phyloP scores from a whole-genome alignment of 306 rosid species.

The Prunus mira region DNA sequence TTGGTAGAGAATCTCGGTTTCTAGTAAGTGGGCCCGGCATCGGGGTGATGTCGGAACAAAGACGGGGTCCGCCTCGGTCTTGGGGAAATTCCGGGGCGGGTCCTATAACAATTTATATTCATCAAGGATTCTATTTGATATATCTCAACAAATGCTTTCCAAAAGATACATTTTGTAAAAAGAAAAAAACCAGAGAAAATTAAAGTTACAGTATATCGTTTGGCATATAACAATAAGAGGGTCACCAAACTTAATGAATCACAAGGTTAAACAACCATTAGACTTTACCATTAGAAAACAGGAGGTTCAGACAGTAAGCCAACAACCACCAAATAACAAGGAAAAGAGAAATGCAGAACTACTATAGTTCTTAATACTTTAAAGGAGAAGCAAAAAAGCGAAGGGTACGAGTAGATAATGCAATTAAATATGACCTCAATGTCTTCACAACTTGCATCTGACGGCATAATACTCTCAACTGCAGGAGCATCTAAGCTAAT shows the following conservation, averaged over 20 bases:
- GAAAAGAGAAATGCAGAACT: not conserved
- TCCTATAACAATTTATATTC: no score
- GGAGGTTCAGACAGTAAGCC: not conserved
- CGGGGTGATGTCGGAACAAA: no score
- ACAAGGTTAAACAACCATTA: no score
- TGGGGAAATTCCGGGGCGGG: no score
- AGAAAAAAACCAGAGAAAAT: not conserved
- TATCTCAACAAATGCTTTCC: not conserved
- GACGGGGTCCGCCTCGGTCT: no score
- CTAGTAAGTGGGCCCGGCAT: no score
- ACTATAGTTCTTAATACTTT: not conserved
- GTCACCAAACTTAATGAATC: not conserved
- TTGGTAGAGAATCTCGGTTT: no score
- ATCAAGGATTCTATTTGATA: not conserved
- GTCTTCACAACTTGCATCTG: slow-evolving; percentile 80
- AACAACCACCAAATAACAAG: not conserved
- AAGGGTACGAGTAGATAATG: slow-evolving; percentile 4
- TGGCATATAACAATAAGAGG: not conserved
- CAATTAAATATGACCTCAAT: slow-evolving; percentile 54
- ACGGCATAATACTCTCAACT: slow-evolving; percentile 54
- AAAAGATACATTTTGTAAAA: not conserved
- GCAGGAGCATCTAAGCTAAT: slow-evolving; percentile 53
- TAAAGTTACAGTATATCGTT: not conserved
- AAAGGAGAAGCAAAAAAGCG: not conserved
- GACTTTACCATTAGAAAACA: no score